Base-by-base conservation (phyloP, 148 eudicot species). In the Dianthus caryophyllus region DNA sequence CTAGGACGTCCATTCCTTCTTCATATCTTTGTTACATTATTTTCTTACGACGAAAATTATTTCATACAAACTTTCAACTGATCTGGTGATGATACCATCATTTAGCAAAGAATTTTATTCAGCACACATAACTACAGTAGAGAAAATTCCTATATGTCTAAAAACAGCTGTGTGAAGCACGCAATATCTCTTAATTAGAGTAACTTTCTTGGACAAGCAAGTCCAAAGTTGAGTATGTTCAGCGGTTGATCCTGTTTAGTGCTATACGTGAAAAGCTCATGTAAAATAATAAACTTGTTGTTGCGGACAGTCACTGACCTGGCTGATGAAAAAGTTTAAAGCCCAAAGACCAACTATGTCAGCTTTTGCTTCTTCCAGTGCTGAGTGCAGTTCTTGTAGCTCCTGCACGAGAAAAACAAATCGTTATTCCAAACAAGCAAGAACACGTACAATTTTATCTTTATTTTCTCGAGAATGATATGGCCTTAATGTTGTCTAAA, bases 311-410 rank as follows among this genome's bases (percentile, higher is more conserved):
- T 69, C 63, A 61, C 77, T 75, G 64, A 88, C 97, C 91, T 88
- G 81, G 73, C 61, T 70, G 57, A 90, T 79, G 53, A 94, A 80
- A 71, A 90, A 94, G 49, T 79, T 80, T 14, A 94, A 77, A 72
- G 99, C 99, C 99, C 99, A 94, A 72, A 94, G 92, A 39, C 99
- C 99, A 57, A 94, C 99, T 57, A 94, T 94, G 72, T 94, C 99
- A 70, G 99, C 99, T 72, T 94, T 94, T 58, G 96, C 99, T 85
- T 94, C 99, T 83, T 94, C 99, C 39, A 94, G 51, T 29, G 96
- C 88, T 0, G 96, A 94, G 73, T 94, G 96, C 73, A 90, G 80
- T 78, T 94, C 99, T 84, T 94, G 97, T 64, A 94, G 85, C 77
- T 90, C 96, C 99, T 94, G 83, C 65, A 57, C 39, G 44, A 65